Evolutionary conservation across 1,284 basidiomycete genomes (phyloP).

Genomic region (Gymnopus androsaceus): DNA sequence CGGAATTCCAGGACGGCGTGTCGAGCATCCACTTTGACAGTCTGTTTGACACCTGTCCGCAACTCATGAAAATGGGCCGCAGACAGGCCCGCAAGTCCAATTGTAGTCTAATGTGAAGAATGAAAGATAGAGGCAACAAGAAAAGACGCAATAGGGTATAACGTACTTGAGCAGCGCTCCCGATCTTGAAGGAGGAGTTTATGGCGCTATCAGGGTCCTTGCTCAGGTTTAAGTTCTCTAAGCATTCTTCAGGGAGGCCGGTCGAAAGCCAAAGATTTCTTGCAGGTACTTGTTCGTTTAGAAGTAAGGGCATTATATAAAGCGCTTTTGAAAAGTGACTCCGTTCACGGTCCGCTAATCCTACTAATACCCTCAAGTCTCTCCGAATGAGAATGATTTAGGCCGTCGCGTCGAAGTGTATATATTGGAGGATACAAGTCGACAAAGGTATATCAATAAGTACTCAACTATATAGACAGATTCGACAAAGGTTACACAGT

Average conservation of each 20-base stretch:
- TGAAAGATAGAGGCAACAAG: neutral
- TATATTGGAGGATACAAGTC: neutral
- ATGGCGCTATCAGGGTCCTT: slow-evolving; percentile 4
- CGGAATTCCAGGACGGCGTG: slow-evolving; percentile 63
- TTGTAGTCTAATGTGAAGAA: slow-evolving; percentile 39
- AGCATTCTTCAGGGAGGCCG: slow-evolving; percentile 5
- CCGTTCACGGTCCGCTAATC: too few relatives aligned
- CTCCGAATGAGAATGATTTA: too few relatives aligned
- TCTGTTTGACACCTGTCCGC: slow-evolving; percentile 47
- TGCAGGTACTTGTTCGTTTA: neutral
- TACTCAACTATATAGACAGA: slow-evolving; percentile 6
- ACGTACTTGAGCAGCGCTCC: slow-evolving; percentile 47
- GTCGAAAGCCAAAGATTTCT: slow-evolving; percentile 9
- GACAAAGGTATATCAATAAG: slow-evolving; percentile 8
- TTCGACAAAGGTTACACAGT: neutral
- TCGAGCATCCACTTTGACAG: slow-evolving; percentile 53
- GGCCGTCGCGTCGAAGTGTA: neutral
- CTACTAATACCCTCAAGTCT: too few relatives aligned
- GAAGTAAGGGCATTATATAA: neutral
- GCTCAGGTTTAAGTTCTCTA: slow-evolving; percentile 1
- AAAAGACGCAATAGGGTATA: neutral
- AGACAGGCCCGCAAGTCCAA: slow-evolving; percentile 56
- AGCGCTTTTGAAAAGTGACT: too few relatives aligned
- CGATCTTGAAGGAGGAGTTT: slow-evolving; percentile 16
- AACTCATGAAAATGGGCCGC: slow-evolving; percentile 54